Percentiles rank a stretch among this genome's conserved stretches.
Conservation (phyloP, 495 filamentous ascomycete genomes). For the Achaetomiella virescens region DNA sequence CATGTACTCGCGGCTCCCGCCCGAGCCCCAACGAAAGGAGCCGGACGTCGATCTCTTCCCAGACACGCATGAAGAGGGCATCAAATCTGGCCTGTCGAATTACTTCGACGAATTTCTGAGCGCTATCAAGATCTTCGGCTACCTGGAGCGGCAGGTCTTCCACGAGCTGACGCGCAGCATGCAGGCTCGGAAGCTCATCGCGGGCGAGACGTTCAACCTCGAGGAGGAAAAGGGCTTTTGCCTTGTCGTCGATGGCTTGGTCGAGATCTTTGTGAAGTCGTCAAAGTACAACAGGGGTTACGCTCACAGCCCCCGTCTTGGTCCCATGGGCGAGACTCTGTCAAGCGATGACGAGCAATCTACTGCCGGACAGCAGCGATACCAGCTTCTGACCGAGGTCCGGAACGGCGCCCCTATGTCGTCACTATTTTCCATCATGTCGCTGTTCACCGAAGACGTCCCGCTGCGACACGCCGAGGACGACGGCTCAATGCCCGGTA, state of each 20-base stretch:
- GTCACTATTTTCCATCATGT: conserved; percentile 93
- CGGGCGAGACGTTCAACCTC: conserved; percentile 87
- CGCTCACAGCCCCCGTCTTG: conserved; percentile 9
- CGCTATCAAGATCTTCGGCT: conserved; percentile 99
- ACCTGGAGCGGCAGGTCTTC: conserved; percentile 92
- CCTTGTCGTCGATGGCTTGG: conserved; percentile 90
- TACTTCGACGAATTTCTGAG: conserved; percentile 97
- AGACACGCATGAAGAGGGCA: conserved; percentile 80
- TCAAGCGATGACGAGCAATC: conserved; percentile 62
- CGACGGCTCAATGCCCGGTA: conserved; percentile 36
- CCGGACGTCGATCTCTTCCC: conserved; percentile 92
- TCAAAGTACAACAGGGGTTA: conserved; percentile 48
- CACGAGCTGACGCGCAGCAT: conserved; percentile 96
- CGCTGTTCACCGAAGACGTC: conserved; percentile 92
- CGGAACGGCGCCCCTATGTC: conserved; percentile 99
- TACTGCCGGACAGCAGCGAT: conserved; percentile 57
- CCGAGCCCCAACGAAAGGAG: conserved; percentile 92
- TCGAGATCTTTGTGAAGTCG: conserved; percentile 98
- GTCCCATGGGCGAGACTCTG: conserved; percentile 29
- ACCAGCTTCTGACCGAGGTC: conserved; percentile 92
- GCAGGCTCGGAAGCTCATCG: conserved; percentile 94
- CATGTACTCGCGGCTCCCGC: conserved; percentile 88
- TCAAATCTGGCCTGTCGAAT: conserved; percentile 83
- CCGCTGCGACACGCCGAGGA: conserved; percentile 63
- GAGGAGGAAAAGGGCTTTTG: conserved; percentile 99